Conservation (phyloP, 225 moss, liverwort and hornwort species). For the Polytrichum commune region DNA sequence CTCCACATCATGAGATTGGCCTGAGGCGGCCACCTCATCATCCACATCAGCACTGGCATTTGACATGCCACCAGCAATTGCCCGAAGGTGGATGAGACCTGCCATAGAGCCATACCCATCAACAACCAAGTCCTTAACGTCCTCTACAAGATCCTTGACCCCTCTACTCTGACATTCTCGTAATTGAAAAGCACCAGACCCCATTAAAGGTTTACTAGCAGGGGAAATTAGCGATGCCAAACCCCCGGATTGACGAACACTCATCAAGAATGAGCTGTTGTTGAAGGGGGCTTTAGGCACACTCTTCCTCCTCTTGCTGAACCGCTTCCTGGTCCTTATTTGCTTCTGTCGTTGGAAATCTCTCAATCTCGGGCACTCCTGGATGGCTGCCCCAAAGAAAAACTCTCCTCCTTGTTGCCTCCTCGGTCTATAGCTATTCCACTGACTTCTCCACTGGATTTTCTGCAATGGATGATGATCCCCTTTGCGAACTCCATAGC, state of each 20-base stretch:
- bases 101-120: constrained; percentile 62
- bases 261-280: constrained; percentile 57
- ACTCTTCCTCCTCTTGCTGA: constrained; percentile 32
- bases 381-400: no score
- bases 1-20: neutral
- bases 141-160: constrained; percentile 5
- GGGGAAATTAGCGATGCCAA: constrained; percentile 38
- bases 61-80: constrained; percentile 25
- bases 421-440: neutral
- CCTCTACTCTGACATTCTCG: neutral
- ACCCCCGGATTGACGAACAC: constrained; percentile 47
- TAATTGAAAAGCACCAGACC: constrained; percentile 15
- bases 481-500: constrained; percentile 18
- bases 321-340: constrained; percentile 38
- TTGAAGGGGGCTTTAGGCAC: constrained; percentile 50
- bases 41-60: constrained; percentile 1
- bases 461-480: constrained; percentile 32
- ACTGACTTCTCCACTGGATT: constrained; percentile 39
- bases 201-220: constrained; percentile 34
- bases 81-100: constrained; percentile 43
- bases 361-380: constrained; percentile 23
- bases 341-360: constrained; percentile 41
- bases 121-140: constrained; percentile 6
- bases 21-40: constrained; percentile 5
- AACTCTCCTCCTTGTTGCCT: neutral